These are phyloP conservation scores for Beta vulgaris DNA, from an alignment of 148 eudicot genomes.

Conservation along the genomic window DNA sequence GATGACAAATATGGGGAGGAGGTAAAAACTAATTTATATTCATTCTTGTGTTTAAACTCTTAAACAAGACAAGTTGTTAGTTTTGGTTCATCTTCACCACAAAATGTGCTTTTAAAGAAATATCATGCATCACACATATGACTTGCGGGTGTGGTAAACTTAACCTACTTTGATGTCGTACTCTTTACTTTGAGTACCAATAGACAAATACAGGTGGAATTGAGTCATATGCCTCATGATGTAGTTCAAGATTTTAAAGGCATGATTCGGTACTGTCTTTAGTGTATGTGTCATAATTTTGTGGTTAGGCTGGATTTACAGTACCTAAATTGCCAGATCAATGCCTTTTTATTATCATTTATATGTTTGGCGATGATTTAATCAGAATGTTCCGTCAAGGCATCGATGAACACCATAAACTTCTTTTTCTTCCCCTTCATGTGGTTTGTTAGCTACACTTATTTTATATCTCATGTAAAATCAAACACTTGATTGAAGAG, in stretches of 20 bases:
- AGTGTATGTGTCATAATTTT: background rate
- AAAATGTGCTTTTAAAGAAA: conserved; percentile 2
- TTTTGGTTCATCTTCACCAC: background rate
- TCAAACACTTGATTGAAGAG: background rate
- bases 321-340: background rate
- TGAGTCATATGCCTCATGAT: background rate
- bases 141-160: background rate
- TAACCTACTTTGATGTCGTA: background rate
- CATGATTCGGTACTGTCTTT: background rate
- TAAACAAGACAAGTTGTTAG: conserved; percentile 1
- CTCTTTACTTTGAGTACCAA: background rate
- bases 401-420: too few relatives aligned
- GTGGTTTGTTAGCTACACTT: too few relatives aligned
- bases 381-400: background rate
- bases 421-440: too few relatives aligned
- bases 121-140: background rate
- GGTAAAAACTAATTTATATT: conserved; percentile 40
- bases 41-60: conserved; percentile 2
- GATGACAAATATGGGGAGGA: conserved; percentile 98
- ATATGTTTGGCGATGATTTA: background rate
- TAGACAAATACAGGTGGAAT: conserved; percentile 1
- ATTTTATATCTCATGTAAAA: background rate
- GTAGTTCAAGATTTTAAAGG: background rate
- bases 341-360: background rate
- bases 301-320: background rate